phyloP scores from a whole-genome alignment of 129 eudicot genomes.

The Saposhnikovia divaricata region DNA sequence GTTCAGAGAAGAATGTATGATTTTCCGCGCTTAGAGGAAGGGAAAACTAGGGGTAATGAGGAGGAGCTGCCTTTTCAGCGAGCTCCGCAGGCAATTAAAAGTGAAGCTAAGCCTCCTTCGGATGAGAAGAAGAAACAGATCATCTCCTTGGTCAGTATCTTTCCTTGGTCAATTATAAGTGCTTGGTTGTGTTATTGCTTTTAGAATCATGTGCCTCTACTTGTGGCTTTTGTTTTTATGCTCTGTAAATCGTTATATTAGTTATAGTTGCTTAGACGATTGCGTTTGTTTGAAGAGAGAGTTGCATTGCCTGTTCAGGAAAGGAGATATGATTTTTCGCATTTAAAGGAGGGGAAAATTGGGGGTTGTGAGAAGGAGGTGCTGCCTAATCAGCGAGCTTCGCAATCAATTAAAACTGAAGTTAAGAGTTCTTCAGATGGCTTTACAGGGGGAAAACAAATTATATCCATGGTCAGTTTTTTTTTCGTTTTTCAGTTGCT shows the following conservation, averaged over 20 bases:
- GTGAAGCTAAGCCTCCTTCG: conserved; percentile 12
- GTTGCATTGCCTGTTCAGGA: background rate
- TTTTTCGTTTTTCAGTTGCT: no score
- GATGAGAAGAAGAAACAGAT: conserved; percentile 16
- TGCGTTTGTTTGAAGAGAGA: no score
- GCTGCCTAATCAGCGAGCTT: no score
- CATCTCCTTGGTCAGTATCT: conserved; percentile 43
- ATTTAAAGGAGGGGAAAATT: background rate
- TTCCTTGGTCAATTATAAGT: background rate
- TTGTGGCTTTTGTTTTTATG: background rate
- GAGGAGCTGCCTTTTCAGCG: conserved; percentile 21
- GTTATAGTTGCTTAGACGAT: no score
- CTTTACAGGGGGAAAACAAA: background rate
- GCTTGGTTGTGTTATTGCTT: background rate
- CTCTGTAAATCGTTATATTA: no score
- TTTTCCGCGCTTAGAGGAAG: background rate
- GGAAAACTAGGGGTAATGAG: conserved; percentile 1
- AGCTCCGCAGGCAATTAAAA: conserved; percentile 15
- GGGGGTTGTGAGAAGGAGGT: background rate
- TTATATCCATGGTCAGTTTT: no score
- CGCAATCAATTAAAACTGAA: no score
- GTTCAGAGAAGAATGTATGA: conserved; percentile 16
- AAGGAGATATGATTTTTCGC: background rate
- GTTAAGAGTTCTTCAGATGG: background rate
- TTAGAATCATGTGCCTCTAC: background rate